Percentiles rank a stretch among this genome's conserved stretches.
These are phyloP conservation scores for Onygenales sp. DNA, from an alignment of 2,329 filamentous ascomycete species.

Conservation along the genomic window DNA sequence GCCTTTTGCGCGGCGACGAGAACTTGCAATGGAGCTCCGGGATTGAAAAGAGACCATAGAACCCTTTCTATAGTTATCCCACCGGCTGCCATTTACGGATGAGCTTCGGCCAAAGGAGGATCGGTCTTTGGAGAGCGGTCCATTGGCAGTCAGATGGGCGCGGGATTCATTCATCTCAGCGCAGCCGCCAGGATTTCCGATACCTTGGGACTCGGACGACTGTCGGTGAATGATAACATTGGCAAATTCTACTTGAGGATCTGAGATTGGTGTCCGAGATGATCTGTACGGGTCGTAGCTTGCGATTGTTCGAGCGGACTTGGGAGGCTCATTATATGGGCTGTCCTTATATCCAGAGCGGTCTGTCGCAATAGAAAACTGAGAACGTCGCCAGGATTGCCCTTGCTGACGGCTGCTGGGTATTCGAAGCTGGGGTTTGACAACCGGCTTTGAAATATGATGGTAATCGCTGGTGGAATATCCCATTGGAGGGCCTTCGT, in stretches of 20 bases:
- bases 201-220: slow-evolving; percentile 5
- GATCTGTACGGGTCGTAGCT: slow-evolving; percentile 82
- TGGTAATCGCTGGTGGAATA: slow-evolving; percentile 90
- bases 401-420: slow-evolving; percentile 19
- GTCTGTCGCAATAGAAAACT: slow-evolving; percentile 46
- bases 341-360: slow-evolving; percentile 40
- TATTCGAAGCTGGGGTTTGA: slow-evolving; percentile 23
- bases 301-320: slow-evolving; percentile 36
- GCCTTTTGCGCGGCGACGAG: slow-evolving; percentile 28
- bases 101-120: neutral
- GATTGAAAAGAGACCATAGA: slow-evolving; percentile 33
- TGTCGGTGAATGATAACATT: slow-evolving; percentile 60
- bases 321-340: slow-evolving; percentile 38
- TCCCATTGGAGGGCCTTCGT: slow-evolving; percentile 57
- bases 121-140: neutral
- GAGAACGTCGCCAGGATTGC: slow-evolving; percentile 38
- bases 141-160: neutral
- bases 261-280: slow-evolving; percentile 45
- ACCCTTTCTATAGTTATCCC: slow-evolving; percentile 22
- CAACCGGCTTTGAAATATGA: slow-evolving; percentile 46
- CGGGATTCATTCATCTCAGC: neutral
- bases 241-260: slow-evolving; percentile 49
- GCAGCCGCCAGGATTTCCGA: neutral
- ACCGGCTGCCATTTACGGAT: slow-evolving; percentile 19
- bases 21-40: slow-evolving; percentile 40